These are phyloP conservation scores for Helicocarpus griseus DNA, from an alignment of 2,329 filamentous ascomycete species.

Conservation along the genomic window DNA sequence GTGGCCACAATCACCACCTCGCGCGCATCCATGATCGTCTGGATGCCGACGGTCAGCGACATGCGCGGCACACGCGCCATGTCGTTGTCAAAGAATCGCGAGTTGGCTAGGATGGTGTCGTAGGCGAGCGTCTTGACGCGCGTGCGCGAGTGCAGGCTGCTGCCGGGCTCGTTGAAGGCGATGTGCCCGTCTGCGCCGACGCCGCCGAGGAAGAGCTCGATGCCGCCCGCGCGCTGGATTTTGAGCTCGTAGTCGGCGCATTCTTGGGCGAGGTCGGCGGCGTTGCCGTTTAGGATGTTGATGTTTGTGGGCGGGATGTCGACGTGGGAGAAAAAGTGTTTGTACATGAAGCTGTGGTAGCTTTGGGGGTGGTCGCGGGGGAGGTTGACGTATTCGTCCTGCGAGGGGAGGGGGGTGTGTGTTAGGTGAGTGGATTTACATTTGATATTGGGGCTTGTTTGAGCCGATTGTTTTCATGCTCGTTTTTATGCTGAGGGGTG, in stretches of 20 bases:
- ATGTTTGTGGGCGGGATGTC: slow-evolving; percentile 74
- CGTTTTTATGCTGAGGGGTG: background rate
- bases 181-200: slow-evolving; percentile 83
- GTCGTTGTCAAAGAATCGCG: slow-evolving; percentile 71
- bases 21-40: slow-evolving; percentile 69
- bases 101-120: slow-evolving; percentile 79
- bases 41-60: slow-evolving; percentile 75
- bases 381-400: slow-evolving; percentile 81
- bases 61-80: slow-evolving; percentile 65
- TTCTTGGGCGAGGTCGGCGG: slow-evolving; percentile 62
- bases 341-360: slow-evolving; percentile 91
- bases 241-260: slow-evolving; percentile 70
- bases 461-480: background rate
- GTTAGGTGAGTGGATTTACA: no score
- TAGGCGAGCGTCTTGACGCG: slow-evolving; percentile 80
- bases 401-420: slow-evolving; percentile 1
- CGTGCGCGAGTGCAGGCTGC: slow-evolving; percentile 65
- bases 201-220: slow-evolving; percentile 76
- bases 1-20: slow-evolving; percentile 78
- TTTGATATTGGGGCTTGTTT: background rate
- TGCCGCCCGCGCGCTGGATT: slow-evolving; percentile 65
- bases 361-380: slow-evolving; percentile 74
- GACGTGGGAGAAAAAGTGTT: slow-evolving; percentile 78
- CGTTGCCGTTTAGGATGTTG: slow-evolving; percentile 76
- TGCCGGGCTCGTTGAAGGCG: slow-evolving; percentile 83